These are phyloP conservation scores for Hibiscus syriacus DNA, from an alignment of 345 rosid genomes.

Conservation along the genomic window DNA sequence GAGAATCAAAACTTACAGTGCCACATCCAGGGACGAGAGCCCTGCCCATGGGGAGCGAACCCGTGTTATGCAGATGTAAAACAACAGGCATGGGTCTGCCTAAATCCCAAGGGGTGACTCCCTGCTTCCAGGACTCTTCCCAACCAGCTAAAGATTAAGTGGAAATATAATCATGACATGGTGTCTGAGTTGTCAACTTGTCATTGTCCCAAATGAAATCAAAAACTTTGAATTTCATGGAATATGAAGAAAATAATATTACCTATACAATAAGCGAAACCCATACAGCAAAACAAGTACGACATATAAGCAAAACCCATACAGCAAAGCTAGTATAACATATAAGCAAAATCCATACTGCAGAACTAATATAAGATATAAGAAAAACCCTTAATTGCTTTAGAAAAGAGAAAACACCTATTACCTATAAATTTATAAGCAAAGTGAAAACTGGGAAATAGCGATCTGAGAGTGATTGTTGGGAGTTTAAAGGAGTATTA, in stretches of 20 bases:
- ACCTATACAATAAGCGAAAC: too few species aligned
- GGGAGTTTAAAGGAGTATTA: background rate
- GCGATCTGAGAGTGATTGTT: too few species aligned
- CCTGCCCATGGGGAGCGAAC: conserved; percentile 66
- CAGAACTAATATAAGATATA: too few species aligned
- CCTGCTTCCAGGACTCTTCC: conserved; percentile 79
- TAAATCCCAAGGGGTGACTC: conserved; percentile 77
- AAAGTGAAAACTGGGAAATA: too few species aligned
- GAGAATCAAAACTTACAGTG: conserved; percentile 34
- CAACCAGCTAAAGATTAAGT: conserved; percentile 48
- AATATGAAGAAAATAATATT: too few species aligned
- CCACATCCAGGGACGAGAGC: conserved; percentile 90
- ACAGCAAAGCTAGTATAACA: too few species aligned
- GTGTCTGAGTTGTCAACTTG: background rate
- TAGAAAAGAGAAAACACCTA: background rate
- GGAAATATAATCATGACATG: background rate
- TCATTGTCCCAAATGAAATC: too few species aligned
- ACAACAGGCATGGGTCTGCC: conserved; percentile 62
- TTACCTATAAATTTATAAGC: background rate
- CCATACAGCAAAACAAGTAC: too few species aligned
- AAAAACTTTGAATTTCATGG: too few species aligned
- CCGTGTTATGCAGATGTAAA: conserved; percentile 43
- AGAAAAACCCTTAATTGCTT: background rate
- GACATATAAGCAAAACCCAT: too few species aligned
- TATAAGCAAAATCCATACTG: too few species aligned